Evolutionary conservation across 2,329 filamentous ascomycete species (phyloP), one percentile per base, ranked within the genome.

Genomic region (Endoconidiophora laricicola): DNA sequence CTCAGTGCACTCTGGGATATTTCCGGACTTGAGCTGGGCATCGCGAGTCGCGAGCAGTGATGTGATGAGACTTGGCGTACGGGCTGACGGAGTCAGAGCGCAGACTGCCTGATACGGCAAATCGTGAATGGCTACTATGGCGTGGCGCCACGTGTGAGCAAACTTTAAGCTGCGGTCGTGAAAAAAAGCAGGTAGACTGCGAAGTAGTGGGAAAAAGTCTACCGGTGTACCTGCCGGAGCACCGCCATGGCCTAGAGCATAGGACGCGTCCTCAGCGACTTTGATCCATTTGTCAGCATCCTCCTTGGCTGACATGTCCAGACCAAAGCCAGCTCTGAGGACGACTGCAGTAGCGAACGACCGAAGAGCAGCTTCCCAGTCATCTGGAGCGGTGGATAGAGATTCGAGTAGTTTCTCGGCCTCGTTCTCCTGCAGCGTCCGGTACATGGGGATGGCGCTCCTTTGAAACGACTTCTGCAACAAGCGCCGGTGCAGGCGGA

Each of bases 391-490:
- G 0, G 46, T 48, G 2, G 68, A 52, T 1, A 69, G 57, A n/a
- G 68, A 65, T 2, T 59, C 56, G 59, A 66, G 62, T 9, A 69
- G 54, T 2, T 66, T 62, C 47, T 62, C 63, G 0, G 64, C 65
- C 55, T 69, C 67, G 3, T 66, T 58, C 6, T 60, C 63, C 54
- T 69, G 67, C 0, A 68, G 56, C 1, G 65, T 64, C 1, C 65
- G 58, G 39, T 69, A 68, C 0, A 60, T 62, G 36, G 58, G 57
- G 41, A 65, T 62, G 49, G 58, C 65, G 36, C 63, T 62, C 52
- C 63, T 64, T 53, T 69, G 65, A 50, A 66, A 69, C 55, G 64
- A 65, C 2, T 62, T 60, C 55, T 65, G 62, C 62, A 68, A 66
- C 36, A 70, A 69, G 1, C 66, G 66, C 48, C 62, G 58, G 46